Evolutionary conservation across 2,329 filamentous ascomycete species (phyloP), one percentile per base, ranked within the genome.

Genomic region (Cytospora mali): DNA sequence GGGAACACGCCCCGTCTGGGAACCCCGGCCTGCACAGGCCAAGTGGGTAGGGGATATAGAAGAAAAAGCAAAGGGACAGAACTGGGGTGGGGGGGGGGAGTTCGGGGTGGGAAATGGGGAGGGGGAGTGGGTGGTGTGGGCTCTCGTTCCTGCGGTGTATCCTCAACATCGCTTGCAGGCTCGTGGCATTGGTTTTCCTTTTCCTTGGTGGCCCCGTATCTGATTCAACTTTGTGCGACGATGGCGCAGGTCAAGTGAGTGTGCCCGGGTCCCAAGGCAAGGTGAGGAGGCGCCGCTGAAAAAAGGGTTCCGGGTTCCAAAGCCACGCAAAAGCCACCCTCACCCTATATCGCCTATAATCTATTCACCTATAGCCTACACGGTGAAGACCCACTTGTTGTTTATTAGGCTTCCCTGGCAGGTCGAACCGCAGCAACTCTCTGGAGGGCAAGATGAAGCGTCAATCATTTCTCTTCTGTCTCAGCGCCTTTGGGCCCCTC

Each of bases 191-290:
- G 64, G 64, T 48, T 58, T 64, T 25, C 29, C 46, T 55, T 46
- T 25, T 55, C 21, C 35, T 55, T 58, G 49, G 64, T 66, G 50
- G 35, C 49, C 56, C 33, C 62, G 39, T 18, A 6, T 27, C 21
- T 55, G 55, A 46, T 42, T 33, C 61, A 59, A 51, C 61, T 21
- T 64, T 29, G 64, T 66, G 56, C 42, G 23, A 66, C 64, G 53
- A 55, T 61, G 64, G 64, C 64, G 54, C 49, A 52, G 64, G 64
- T 66, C 62, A 66, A 64, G 61, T 66, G 64, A 46, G 51, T 39
- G 48, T 25, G 14, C 23, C 28, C 27, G n/a, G 14, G 9, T 16
- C n/a, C 11, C n/a, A 29, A 33, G 23, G 25, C n/a, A 31, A 33
- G 29, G 25, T 25, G 39, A 31, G 23, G 57, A 54, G 62, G 62